Base-by-base conservation (phyloP, 441 rosid species). In the Euphorbia celastroides region DNA sequence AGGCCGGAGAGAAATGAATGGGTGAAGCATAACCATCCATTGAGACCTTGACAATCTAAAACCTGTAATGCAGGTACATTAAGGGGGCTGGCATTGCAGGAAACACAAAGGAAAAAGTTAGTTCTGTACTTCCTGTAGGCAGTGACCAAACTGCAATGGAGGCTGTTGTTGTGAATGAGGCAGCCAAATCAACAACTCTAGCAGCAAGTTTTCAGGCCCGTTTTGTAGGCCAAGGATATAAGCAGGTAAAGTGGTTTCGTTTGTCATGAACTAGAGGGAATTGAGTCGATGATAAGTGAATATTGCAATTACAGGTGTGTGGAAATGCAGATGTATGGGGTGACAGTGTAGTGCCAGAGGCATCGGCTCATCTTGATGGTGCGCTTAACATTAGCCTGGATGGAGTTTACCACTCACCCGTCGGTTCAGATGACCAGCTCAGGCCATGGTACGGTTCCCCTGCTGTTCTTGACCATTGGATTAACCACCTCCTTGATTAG, bases 391-490 rank as follows among this genome's bases (percentile, higher is more conserved):
- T 93, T 36, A 89, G 84, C 82, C 75, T 90, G 61, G 87, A 88
- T 14, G 92, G 93, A 56, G 90, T 93, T 38, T 88, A 90, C 77
- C 97, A 90, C 65, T 93, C 98, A 0, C 97, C 97, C 0, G 92
- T 90, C 25, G 98, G 96, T 17, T 90, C 98, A 6, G 89, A 89
- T 17, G 89, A 87, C 61, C 66, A 17, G 48, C 75, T 64, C 12
- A 85, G 93, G 70, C 96, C 90, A 3, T 90, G 98, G 98, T 87
- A 93, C 69, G 97, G 98, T 50, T 88, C 98, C 58, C 88, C 98
- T 7, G 77, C 68, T 5, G 75, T 87, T 12, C 83, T 81, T 25
- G 82, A 81, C 64, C 74, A 87, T 70, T 93, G 97, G 98, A 82
- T 87, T 70, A 83, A 83, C 31, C 85, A 90, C 64, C 95, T 89